Conservation (phyloP, 345 rosid species). For the Salix brachista region DNA sequence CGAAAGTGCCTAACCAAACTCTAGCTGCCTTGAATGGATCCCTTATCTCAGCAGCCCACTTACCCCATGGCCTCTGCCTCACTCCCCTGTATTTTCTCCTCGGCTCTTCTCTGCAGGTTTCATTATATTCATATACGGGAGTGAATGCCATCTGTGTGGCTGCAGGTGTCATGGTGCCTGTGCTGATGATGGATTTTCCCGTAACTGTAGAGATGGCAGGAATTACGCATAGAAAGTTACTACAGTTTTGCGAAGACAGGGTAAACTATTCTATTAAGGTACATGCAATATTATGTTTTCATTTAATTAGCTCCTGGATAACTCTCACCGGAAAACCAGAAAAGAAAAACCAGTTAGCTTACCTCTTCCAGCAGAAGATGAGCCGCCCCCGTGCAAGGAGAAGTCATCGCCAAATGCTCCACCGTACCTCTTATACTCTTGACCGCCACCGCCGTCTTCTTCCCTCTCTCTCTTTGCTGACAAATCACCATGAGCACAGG, state of each 20-base stretch:
- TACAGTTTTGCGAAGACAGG: background rate
- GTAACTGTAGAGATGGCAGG: conserved; percentile 14
- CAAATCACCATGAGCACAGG: background rate
- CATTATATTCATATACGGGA: conserved; percentile 40
- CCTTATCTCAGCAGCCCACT: conserved; percentile 96
- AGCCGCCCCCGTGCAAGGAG: conserved; percentile 9
- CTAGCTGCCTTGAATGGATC: conserved; percentile 86
- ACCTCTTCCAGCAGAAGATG: conserved; percentile 26
- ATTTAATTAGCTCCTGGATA: background rate
- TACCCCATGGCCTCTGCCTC: conserved; percentile 91
- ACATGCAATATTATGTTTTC: background rate
- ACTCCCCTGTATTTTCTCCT: conserved; percentile 78
- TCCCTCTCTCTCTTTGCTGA: conserved; percentile 36
- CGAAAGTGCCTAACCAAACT: conserved; percentile 92
- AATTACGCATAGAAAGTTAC: background rate
- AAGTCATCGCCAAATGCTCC: background rate
- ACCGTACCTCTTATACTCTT: background rate
- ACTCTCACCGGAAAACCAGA: background rate
- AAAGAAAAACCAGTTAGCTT: background rate
- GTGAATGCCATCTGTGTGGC: background rate
- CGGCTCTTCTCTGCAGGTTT: conserved; percentile 24
- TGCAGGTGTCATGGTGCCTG: conserved; percentile 16
- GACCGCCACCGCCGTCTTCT: conserved; percentile 25
- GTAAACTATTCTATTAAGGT: background rate
- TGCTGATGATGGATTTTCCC: conserved; percentile 16